Evolutionary conservation across 2,329 filamentous ascomycete species (phyloP), one percentile per base, ranked within the genome.

Genomic region (Fusarium globosum): DNA sequence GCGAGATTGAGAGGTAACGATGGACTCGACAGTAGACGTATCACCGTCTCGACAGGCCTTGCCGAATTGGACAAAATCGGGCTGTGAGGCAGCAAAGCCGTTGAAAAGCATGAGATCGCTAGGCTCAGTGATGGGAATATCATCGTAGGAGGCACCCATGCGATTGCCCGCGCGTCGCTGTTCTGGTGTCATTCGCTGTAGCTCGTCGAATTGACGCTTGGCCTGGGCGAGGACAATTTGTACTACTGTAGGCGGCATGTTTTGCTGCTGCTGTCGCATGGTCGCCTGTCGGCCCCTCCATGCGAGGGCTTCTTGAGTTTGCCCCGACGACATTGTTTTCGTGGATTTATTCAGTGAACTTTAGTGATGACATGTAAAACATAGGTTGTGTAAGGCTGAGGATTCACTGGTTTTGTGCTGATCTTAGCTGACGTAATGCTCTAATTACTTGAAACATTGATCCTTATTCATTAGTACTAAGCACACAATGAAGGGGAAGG

Each of bases 21-120:
- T 15, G 20, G 58, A 41, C 21, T 52, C 9, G 5, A 77, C 36
- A 6, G 58, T 30, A 16, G 65, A 23, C 7, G 68, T 9, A 4
- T 56, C 58, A 7, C 63, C 70, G 23, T 61, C 30, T n/a, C 35
- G 63, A 14, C 74, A 76, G 13, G 72, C 72, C 21, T 28, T 30
- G 33, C 61, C 36, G 26, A 72, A 76, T 8, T n/a, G 6, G 14
- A 9, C 12, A 20, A 51, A 38, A 8, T 51, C 38, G 4, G 33
- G 53, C 4, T 62, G 57, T 18, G 28, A 46, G 5, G 26, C 15
- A 8, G 45, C 18, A 18, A 16, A 26, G 4, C 55, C 28, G 8
- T 36, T 45, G 13, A 63, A 26, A 7, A 45, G 41, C 20, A 26
- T n/a, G 6, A 48, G 16, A n/a, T 69, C 56, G 6, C 16, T 39